phyloP scores from a whole-genome alignment of 2,329 filamentous ascomycete genomes.

The Leptographium lundbergii region DNA sequence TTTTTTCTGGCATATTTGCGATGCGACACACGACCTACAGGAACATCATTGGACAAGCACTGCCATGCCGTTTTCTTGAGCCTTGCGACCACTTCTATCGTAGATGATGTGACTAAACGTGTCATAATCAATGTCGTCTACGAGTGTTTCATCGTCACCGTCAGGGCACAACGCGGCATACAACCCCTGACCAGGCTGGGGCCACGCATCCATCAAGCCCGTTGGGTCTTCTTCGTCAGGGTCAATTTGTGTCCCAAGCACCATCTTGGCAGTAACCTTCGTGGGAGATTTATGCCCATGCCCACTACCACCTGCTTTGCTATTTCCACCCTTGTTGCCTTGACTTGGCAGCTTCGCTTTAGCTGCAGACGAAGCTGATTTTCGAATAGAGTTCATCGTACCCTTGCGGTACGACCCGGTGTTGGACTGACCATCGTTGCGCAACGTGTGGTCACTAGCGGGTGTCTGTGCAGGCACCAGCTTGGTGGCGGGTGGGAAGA shows the following conservation, averaged over 20 bases:
- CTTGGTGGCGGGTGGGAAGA: conserved; percentile 36
- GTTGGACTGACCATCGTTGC: conserved; percentile 2
- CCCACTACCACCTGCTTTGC: background rate
- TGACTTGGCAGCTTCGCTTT: background rate
- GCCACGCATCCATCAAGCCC: conserved; percentile 10
- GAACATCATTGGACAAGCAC: background rate
- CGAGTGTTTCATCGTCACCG: conserved; percentile 16
- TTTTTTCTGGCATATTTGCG: too few species aligned
- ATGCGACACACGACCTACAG: too few species aligned
- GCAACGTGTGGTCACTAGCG: conserved; percentile 1
- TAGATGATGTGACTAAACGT: conserved; percentile 24
- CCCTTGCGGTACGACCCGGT: conserved; percentile 15
- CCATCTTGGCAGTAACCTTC: background rate
- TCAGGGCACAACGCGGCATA: conserved; percentile 17
- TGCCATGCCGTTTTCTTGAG: background rate
- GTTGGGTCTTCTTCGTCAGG: conserved; percentile 12
- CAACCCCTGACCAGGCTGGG: conserved; percentile 11
- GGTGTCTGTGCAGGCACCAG: conserved; percentile 12
- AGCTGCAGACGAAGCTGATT: background rate
- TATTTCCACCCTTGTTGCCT: background rate
- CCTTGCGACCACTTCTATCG: conserved; percentile 8
- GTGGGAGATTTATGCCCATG: background rate
- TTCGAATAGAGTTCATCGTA: conserved; percentile 7
- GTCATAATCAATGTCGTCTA: conserved; percentile 20
- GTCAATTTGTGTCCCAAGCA: conserved; percentile 6